phyloP scores from a whole-genome alignment of 441 rosid species.

The Isatis lusitanica region DNA sequence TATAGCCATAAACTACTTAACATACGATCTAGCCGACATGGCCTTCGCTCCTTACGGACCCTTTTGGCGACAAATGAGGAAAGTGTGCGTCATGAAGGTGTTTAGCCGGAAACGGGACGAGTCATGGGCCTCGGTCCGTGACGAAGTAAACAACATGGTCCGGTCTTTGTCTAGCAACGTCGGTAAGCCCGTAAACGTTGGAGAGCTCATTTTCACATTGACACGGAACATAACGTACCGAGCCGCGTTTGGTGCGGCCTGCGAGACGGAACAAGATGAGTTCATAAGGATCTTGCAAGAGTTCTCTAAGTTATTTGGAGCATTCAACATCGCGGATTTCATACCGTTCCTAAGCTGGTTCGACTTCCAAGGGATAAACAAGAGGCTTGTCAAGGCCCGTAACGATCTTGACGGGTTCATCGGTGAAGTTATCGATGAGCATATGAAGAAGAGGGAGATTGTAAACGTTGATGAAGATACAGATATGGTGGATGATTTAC shows the following conservation, averaged over 20 bases:
- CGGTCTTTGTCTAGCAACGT: conserved; percentile 36
- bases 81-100: conserved; percentile 75
- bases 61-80: conserved; percentile 90
- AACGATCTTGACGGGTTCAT: conserved; percentile 63
- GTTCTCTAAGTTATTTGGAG: conserved; percentile 85
- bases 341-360: conserved; percentile 64
- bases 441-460: conserved; percentile 46
- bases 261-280: conserved; percentile 59
- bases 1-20: conserved; percentile 65
- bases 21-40: conserved; percentile 88
- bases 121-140: conserved; percentile 82
- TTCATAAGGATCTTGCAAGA: conserved; percentile 75
- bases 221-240: conserved; percentile 72
- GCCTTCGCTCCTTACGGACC: conserved; percentile 94
- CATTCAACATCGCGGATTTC: conserved; percentile 81
- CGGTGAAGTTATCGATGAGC: conserved; percentile 67
- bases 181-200: conserved; percentile 58
- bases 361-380: conserved; percentile 66
- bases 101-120: conserved; percentile 84
- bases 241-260: conserved; percentile 70
- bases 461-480: conserved; percentile 32
- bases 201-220: conserved; percentile 62
- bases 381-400: conserved; percentile 60
- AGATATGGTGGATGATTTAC: conserved; percentile 90
- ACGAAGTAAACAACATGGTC: conserved; percentile 60